Base-by-base conservation (phyloP, 805 yeast species). In the Candida odintsovae region DNA sequence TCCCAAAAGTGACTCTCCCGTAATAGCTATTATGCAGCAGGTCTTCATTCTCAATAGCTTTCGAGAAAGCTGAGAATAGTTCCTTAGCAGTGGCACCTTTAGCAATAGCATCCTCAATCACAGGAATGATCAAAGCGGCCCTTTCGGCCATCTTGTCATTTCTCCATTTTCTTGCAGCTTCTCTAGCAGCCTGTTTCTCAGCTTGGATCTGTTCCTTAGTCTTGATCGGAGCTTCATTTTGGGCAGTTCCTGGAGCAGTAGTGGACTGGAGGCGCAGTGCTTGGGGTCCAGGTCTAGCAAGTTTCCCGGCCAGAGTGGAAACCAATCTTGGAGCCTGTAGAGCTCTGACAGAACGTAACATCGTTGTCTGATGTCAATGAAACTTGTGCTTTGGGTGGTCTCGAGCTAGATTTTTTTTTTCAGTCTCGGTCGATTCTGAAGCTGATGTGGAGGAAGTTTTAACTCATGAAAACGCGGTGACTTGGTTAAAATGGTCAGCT, bases 1-100 rank as follows among this genome's bases (percentile, higher is more conserved):
- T 25, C 3, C 29, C 20, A 12, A 49, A 29, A 26, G 23, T 20
- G 4, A 8, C 18, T 25, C 41, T 42, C 11, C 41, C 35, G n/a
- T 22, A 37, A 23, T 26, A 43, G 19, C 21, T 47, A 25, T 42
- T 36, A 16, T 40, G 41, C 25, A 43, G 33, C n/a, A 38, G 29
- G 18, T 35, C 21, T 10, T 38, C 28, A 13, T 44, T 25, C 4
- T 44, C 47, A n/a, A 47, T 29, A 2, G 26, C 10, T 16, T 42
- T 18, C 28, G 49, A 49, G 18, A 51, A 43, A 3, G 18, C 15
- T 7, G 47, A 43, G 28, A 25, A 39, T 10, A 49, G 26, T 12
- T 45, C 44, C 25, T 31, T 49, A 13, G 52, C 46, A 18, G 47
- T 26, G 10, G 38, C 31, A n/a, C 39, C 43, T 11, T 39, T 19